Evolutionary conservation across 148 eudicot genomes (phyloP), one percentile per base, ranked within the genome.

Genomic region (Pharnaceum exiguum): DNA sequence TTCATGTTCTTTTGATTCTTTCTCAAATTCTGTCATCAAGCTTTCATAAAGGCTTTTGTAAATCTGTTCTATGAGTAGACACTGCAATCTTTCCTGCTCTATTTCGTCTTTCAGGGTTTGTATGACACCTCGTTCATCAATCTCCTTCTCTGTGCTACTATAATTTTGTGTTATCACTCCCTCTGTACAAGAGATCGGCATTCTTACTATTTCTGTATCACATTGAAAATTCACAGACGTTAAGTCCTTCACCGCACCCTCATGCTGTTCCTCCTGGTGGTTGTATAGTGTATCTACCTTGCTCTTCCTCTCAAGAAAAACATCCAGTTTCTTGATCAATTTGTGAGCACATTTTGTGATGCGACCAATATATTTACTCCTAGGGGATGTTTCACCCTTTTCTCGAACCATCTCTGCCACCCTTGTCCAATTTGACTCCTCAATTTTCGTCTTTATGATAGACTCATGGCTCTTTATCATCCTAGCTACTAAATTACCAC

Each of bases 381-480:
- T 67, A 36, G 16, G 17, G 5, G 63, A 72, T 22, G 28, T n/a
- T 23, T 21, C 24, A 16, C 57, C 63, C 42, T 68, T 68, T n/a
- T 36, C 64, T 5, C 59, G 48, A 18, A 73, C 35, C 38, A 60
- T 63, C 19, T 76, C 75, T 22, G 38, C 3, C 1, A 54, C 57
- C 46, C 54, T 79, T 43, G 39, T 49, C 71, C 66, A 39, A 30
- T 67, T 73, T 36, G 65, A 23, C 59, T 67, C 74, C 38, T 67
- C 72, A 22, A 58, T 44, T 30, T 76, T 75, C 33, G 53, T 71
- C 33, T 63, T 43, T 37, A 66, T 79, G 21, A 82, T 53, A 0
- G 68, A 68, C 56, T 82, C 84, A 3, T 79, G 79, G 62, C 65
- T 76, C 57, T 62, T 69, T 23, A 67, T 63, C 70, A 79, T 60